These are phyloP conservation scores for Thalassiosira profunda DNA, from an alignment of 108 stramenopile genomes.

Conservation along the genomic window DNA sequence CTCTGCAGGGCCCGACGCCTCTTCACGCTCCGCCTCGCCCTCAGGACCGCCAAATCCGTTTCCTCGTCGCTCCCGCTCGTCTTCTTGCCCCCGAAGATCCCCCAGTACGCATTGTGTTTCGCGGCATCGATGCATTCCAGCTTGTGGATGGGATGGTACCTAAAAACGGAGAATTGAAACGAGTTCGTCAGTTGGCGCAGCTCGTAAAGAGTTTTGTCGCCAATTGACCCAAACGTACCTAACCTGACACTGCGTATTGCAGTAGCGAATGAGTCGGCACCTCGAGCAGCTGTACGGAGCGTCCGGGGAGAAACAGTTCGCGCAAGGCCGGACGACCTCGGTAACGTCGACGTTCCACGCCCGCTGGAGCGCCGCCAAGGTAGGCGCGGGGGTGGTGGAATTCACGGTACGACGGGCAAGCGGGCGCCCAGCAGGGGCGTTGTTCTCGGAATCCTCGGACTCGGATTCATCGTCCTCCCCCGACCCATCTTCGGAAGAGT, in stretches of 20 bases:
- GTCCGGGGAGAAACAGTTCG: background rate
- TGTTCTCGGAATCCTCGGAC: background rate
- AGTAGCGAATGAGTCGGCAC: constrained; percentile 1
- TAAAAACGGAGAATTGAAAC: no score
- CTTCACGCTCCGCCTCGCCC: background rate
- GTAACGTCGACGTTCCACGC: constrained; percentile 1
- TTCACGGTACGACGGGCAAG: no score
- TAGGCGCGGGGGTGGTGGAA: background rate
- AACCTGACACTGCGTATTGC: background rate
- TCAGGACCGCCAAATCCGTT: background rate
- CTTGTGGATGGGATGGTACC: background rate
- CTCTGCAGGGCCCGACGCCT: constrained; percentile 8
- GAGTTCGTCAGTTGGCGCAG: no score
- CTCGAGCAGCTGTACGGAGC: background rate
- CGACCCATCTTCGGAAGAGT: background rate
- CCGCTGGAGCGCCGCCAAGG: background rate
- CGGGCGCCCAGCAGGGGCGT: background rate
- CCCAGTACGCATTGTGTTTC: background rate
- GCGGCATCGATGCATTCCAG: constrained; percentile 4
- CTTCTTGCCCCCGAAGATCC: background rate
- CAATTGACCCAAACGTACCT: no score
- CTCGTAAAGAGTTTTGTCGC: no score
- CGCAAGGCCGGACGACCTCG: background rate
- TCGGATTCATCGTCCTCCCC: background rate
- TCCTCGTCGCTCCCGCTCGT: background rate